These are phyloP conservation scores for Bipolaris oryzae DNA, from an alignment of 2,329 filamentous ascomycete species.

Conservation along the genomic window DNA sequence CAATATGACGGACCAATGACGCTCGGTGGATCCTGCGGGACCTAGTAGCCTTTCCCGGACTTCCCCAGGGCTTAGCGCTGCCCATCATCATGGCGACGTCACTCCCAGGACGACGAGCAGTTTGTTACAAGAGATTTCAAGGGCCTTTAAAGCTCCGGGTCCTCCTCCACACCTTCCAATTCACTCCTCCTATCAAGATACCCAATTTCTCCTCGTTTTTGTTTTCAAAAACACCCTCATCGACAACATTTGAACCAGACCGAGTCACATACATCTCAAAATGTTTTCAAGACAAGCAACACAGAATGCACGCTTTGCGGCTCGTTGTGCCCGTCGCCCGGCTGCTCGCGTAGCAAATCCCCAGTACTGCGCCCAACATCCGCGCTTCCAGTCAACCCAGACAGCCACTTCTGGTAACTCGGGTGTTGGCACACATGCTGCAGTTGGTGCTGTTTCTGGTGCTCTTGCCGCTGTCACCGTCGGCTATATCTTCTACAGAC, in stretches of 20 bases:
- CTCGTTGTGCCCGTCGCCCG: constrained; percentile 39
- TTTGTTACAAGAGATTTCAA: constrained; percentile 5
- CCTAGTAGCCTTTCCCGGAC: background rate
- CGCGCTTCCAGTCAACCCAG: constrained; percentile 44
- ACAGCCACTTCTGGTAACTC: constrained; percentile 29
- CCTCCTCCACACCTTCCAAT: background rate
- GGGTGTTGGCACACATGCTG: constrained; percentile 45
- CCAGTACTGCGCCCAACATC: constrained; percentile 36
- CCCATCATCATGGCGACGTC: constrained; percentile 21
- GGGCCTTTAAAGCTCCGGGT: constrained; percentile 14
- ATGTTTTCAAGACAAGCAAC: constrained; percentile 46
- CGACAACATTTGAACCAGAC: constrained; percentile 9
- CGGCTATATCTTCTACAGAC: constrained; percentile 61
- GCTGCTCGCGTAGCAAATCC: constrained; percentile 32
- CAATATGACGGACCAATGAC: constrained; percentile 14
- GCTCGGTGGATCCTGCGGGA: background rate
- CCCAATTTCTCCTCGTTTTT: constrained; percentile 9
- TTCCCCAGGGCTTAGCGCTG: constrained; percentile 7
- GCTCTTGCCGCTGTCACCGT: constrained; percentile 55
- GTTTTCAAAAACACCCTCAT: background rate
- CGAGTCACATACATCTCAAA: constrained; percentile 1
- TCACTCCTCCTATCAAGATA: constrained; percentile 7
- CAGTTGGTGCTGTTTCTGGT: constrained; percentile 58
- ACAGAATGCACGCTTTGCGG: constrained; percentile 38
- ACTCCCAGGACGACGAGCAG: constrained; percentile 1